Conservation (phyloP, 2,329 filamentous ascomycete genomes). For the Orbilia oligospora region DNA sequence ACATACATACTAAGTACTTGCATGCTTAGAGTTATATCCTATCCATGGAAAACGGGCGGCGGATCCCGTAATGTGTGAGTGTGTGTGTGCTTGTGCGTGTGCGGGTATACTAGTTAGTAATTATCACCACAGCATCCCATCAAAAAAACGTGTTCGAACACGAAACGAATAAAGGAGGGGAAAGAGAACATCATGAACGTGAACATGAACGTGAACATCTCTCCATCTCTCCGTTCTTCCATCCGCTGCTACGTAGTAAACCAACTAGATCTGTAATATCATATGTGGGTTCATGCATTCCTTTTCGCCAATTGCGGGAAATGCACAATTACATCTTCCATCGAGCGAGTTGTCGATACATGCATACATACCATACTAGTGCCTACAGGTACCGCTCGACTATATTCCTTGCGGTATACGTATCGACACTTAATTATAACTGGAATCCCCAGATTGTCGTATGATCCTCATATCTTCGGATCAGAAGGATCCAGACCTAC, state of each 20-base stretch:
- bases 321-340: slow-evolving; percentile 39
- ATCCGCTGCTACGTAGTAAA: background rate
- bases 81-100: too few species aligned
- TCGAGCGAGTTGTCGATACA: slow-evolving; percentile 28
- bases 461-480: slow-evolving; percentile 31
- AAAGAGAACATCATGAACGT: slow-evolving; percentile 1
- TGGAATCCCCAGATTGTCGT: slow-evolving; percentile 33
- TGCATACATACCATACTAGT: slow-evolving; percentile 11
- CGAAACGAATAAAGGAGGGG: slow-evolving; percentile 57
- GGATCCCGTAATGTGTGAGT: background rate
- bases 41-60: slow-evolving; percentile 6
- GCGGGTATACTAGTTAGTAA: background rate
- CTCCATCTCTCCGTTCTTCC: background rate
- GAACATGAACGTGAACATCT: too few species aligned
- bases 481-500: slow-evolving; percentile 38
- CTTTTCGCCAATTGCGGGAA: slow-evolving; percentile 19
- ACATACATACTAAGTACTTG: too few species aligned
- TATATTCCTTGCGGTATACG: too few species aligned
- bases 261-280: background rate
- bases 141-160: slow-evolving; percentile 50
- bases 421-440: background rate
- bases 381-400: too few species aligned
- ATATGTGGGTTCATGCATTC: slow-evolving; percentile 1
- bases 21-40: too few species aligned
- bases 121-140: background rate